These are phyloP conservation scores for Kwoniella sp. DNA, from an alignment of 768 basidiomycete genomes.

Conservation along the genomic window DNA sequence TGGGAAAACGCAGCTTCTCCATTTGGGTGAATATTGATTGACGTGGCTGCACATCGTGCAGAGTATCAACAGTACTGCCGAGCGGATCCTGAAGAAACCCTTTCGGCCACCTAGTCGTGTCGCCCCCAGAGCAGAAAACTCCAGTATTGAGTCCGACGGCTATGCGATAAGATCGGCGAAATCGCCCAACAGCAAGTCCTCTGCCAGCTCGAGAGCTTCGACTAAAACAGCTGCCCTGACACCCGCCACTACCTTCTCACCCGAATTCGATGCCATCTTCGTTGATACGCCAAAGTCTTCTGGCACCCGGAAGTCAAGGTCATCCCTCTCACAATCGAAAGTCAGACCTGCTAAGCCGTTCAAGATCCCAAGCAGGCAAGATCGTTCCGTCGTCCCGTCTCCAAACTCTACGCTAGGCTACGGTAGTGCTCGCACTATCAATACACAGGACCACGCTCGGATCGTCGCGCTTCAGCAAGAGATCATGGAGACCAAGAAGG, in stretches of 20 bases:
- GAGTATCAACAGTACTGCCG: conserved; percentile 33
- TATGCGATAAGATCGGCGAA: too few relatives aligned
- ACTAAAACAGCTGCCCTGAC: neutral
- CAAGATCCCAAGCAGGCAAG: conserved; percentile 27
- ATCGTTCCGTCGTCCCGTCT: conserved; percentile 27
- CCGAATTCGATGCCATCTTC: conserved; percentile 13
- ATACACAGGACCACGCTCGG: conserved; percentile 8
- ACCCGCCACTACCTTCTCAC: neutral
- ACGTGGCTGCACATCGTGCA: conserved; percentile 9
- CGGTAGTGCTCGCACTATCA: neutral
- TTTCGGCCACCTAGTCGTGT: conserved; percentile 36
- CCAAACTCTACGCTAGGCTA: neutral
- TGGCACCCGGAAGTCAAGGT: neutral
- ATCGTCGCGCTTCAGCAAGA: conserved; percentile 34
- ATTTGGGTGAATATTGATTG: too few relatives aligned
- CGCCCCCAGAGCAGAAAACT: neutral
- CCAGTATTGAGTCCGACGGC: too few relatives aligned
- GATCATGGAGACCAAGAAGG: conserved; percentile 36
- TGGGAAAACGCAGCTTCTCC: too few relatives aligned
- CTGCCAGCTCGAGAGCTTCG: neutral
- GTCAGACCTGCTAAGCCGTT: conserved; percentile 25
- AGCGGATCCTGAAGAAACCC: conserved; percentile 44
- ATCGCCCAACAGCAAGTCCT: neutral
- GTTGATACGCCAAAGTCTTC: conserved; percentile 8
- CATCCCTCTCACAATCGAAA: neutral